These are phyloP conservation scores for Arctium minus DNA, from an alignment of 129 eudicot genomes.

Conservation along the genomic window DNA sequence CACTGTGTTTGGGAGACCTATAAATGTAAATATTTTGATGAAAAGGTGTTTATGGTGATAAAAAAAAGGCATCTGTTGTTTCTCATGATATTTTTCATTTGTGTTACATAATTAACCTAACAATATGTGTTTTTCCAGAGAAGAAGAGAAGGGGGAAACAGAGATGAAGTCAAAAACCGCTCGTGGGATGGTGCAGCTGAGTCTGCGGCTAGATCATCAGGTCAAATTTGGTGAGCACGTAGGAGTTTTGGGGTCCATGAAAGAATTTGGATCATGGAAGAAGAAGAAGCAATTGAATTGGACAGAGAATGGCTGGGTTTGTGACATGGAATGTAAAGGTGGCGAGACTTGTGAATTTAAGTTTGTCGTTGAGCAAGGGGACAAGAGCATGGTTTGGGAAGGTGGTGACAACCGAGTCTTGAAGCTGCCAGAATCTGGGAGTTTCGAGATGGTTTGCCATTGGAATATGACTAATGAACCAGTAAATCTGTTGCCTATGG, in stretches of 20 bases:
- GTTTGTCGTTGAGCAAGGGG: conserved; percentile 56
- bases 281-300: conserved; percentile 51
- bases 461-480: conserved; percentile 77
- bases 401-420: conserved; percentile 74
- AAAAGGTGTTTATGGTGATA: background rate
- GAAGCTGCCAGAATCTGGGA: conserved; percentile 56
- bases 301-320: conserved; percentile 77
- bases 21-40: conserved; percentile 1
- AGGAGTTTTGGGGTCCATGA: conserved; percentile 72
- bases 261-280: conserved; percentile 85
- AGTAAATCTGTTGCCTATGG: conserved; percentile 41
- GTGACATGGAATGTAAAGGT: conserved; percentile 46
- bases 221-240: conserved; percentile 83
- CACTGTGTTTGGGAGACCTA: conserved; percentile 1
- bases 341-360: conserved; percentile 60
- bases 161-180: conserved; percentile 29
- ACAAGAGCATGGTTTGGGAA: conserved; percentile 70
- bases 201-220: conserved; percentile 72
- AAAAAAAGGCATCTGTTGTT: background rate
- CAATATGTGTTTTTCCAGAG: conserved; percentile 21
- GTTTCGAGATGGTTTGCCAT: conserved; percentile 53
- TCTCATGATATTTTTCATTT: background rate
- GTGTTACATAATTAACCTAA: background rate
- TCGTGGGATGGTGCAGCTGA: conserved; percentile 49
- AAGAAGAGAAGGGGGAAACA: conserved; percentile 36